Percentiles rank a stretch among this genome's conserved stretches.
These are phyloP conservation scores for Margaritispora aquatica DNA, from an alignment of 495 filamentous ascomycete genomes.

Conservation along the genomic window DNA sequence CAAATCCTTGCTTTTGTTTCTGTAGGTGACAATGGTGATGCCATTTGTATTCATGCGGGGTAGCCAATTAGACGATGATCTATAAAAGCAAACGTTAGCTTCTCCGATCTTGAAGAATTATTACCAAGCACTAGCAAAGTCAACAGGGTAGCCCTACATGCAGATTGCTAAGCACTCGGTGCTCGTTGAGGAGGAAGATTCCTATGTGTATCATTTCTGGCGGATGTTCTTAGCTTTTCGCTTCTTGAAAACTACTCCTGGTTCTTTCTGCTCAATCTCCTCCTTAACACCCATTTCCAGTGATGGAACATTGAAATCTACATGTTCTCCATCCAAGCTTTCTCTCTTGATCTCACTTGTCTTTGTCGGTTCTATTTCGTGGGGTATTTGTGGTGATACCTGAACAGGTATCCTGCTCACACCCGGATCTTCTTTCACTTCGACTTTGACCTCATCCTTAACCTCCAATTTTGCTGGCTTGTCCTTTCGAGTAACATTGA, in stretches of 20 bases:
- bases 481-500: constrained; percentile 25
- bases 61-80: background rate
- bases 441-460: constrained; percentile 29
- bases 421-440: constrained; percentile 21
- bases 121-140: background rate
- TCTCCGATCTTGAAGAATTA: too few relatives aligned
- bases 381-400: constrained; percentile 1
- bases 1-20: background rate
- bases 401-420: background rate
- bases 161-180: too few relatives aligned
- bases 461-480: constrained; percentile 13
- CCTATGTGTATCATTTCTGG: constrained; percentile 35
- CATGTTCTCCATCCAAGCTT: constrained; percentile 13
- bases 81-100: background rate
- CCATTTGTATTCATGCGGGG: background rate
- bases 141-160: background rate
- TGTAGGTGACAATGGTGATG: background rate
- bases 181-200: background rate
- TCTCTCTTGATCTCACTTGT: constrained; percentile 16
- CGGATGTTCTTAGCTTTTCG: constrained; percentile 74
- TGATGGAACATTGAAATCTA: background rate
- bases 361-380: background rate
- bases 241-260: constrained; percentile 76
- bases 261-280: background rate
- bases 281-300: constrained; percentile 16